Conservation (phyloP, 345 rosid genomes). For the Eucalyptus polybractea region DNA sequence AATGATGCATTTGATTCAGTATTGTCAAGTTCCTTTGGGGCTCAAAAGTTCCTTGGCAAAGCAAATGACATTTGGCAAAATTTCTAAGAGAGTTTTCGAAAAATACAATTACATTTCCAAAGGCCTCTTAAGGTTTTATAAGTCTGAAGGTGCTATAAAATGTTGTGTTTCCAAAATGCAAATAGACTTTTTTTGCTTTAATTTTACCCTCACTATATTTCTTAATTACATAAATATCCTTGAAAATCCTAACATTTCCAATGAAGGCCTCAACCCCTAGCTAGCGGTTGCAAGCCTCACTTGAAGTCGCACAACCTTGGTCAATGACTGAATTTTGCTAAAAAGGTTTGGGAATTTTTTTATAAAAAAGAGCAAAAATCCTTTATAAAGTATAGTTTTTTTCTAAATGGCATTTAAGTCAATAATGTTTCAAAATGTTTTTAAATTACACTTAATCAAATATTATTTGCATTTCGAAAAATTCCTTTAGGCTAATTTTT, state of each 20-base stretch:
- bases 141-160: not conserved
- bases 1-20: too few relatives aligned
- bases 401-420: not conserved
- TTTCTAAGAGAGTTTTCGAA: not conserved
- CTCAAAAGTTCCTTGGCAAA: too few relatives aligned
- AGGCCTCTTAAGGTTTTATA: not conserved
- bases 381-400: too few relatives aligned
- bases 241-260: too few relatives aligned
- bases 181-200: not conserved
- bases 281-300: not conserved
- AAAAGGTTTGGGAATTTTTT: not conserved
- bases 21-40: not conserved
- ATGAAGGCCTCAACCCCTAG: not conserved
- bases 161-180: not conserved
- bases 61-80: not conserved
- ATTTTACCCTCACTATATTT: not conserved
- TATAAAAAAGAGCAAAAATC: not conserved
- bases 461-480: not conserved
- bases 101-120: too few relatives aligned
- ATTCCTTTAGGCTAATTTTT: too few relatives aligned
- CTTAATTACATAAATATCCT: not conserved
- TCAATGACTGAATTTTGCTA: rapidly evolving
- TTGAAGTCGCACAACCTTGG: rapidly evolving
- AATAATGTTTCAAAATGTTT: not conserved
- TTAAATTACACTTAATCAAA: not conserved